Base-by-base conservation (phyloP, 1,284 basidiomycete genomes). In the Trichosporon sp. region DNA sequence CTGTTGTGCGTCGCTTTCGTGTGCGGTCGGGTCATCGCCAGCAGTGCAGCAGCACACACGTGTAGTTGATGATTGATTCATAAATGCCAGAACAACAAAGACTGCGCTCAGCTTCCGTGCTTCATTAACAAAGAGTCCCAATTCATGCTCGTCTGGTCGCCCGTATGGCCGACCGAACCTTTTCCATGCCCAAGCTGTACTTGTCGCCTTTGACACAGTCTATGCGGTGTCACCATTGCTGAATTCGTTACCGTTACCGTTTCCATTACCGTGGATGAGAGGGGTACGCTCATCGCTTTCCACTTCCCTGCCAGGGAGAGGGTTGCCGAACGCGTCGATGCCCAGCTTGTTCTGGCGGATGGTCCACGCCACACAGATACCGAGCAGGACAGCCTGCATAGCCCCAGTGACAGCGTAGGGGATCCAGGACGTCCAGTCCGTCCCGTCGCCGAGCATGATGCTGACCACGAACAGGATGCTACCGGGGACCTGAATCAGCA, bases 291-390 rank as follows among this genome's bases (percentile, higher is more conserved):
- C 69, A 31, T 70, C 35, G 67, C 43, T 21, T 38, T 11, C n/a
- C 38, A 2, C 31, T 26, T 26, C 26, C 0, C 64, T 32, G 6
- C 67, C 63, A 1, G 54, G 46, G n/a, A 92, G 80, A 0, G 91
- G 88, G 46, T 88, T 86, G 0, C 97, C 96, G 79, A 96, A 99
- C 83, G 98, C 96, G 81, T 99, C 94, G 68, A 98, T 88, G n/a
- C 90, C 89, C 3, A 93, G 87, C 26, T 86, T 85, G 65, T 83
- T 86, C 80, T 98, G 95, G 32, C 92, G 88, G 35, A 87, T 74
- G 80, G 91, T 93, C 91, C 93, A 96, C 10, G 86, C 74, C 16
- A 94, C 81, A 77, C 94, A 96, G 88, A 95, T 91, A 68, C 86
- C 83, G 65, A 99, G 87, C 4, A 99, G 88, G 19, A 87, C 86